Conservation (phyloP, 768 basidiomycete species). For the Piloderma croceum region DNA sequence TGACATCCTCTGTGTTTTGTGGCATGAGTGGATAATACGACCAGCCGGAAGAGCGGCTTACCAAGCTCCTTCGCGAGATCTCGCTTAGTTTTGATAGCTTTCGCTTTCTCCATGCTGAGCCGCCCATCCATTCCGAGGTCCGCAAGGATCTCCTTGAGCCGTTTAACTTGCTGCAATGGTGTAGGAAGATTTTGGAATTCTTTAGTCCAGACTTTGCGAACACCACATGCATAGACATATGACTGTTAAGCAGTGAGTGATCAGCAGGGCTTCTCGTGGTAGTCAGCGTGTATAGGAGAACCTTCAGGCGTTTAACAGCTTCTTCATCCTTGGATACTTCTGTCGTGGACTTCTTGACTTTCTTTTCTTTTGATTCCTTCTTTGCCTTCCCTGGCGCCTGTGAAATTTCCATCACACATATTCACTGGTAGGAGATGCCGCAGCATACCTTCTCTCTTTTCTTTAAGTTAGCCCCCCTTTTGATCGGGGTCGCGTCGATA, state of each 20-base stretch:
- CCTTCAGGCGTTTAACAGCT: constrained; percentile 71
- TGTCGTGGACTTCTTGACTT: constrained; percentile 17
- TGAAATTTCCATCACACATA: constrained; percentile 3
- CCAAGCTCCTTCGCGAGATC: constrained; percentile 77
- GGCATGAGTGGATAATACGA: background rate
- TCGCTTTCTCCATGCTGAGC: constrained; percentile 77
- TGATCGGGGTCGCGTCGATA: constrained; percentile 51
- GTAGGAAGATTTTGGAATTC: constrained; percentile 57
- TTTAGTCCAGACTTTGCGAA: constrained; percentile 72
- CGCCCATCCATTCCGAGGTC: constrained; percentile 80
- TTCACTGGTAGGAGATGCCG: background rate
- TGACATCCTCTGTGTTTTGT: constrained; percentile 59
- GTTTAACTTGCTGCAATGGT: constrained; percentile 57
- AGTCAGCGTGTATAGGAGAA: constrained; percentile 21
- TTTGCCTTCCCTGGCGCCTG: constrained; percentile 20
- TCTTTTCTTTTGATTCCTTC: constrained; percentile 27
- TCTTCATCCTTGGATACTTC: constrained; percentile 58
- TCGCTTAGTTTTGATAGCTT: constrained; percentile 60
- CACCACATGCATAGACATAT: constrained; percentile 67
- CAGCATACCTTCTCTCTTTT: constrained; percentile 31
- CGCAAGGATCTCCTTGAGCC: constrained; percentile 55
- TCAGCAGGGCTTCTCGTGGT: background rate
- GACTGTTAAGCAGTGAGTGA: constrained; percentile 34
- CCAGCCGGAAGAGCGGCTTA: constrained; percentile 29
- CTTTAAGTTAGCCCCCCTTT: constrained; percentile 19